A percentile compares a stretch with the other conserved stretches of the same genome.
Evolutionary conservation across 2,329 filamentous ascomycete genomes (phyloP).

Genomic region (Pseudocercospora crystallina): DNA sequence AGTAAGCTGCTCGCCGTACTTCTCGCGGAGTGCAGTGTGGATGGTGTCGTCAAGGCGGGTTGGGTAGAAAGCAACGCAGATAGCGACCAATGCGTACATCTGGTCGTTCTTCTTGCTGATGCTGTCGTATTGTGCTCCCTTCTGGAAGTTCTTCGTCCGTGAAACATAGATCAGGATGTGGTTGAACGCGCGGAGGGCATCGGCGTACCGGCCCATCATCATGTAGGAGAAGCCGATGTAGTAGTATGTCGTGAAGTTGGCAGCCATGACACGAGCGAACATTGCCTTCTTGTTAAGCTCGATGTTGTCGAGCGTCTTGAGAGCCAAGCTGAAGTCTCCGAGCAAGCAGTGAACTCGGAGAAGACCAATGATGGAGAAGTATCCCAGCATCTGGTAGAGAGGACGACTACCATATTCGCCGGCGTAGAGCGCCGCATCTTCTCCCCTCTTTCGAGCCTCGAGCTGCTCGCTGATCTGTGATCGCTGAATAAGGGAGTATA

Average conservation of each 20-base stretch:
- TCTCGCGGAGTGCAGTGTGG: conserved; percentile 95
- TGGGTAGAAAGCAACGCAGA: conserved; percentile 97
- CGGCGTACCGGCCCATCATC: conserved; percentile 99
- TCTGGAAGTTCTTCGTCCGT: conserved; percentile 99
- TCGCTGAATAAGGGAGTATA: conserved; percentile 97
- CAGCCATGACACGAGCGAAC: conserved; percentile 99
- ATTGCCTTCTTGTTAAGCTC: conserved; percentile 99
- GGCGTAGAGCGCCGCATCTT: conserved; percentile 82
- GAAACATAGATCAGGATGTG: conserved; percentile 99
- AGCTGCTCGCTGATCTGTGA: conserved; percentile 98
- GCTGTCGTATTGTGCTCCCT: conserved; percentile 96
- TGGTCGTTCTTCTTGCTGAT: conserved; percentile 99
- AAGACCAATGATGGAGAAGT: conserved; percentile 98
- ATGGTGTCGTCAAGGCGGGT: conserved; percentile 98
- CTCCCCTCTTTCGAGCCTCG: conserved; percentile 87
- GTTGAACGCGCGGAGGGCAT: conserved; percentile 99
- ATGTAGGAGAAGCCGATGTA: conserved; percentile 99
- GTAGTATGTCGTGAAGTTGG: conserved; percentile 99
- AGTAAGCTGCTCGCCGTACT: conserved; percentile 97
- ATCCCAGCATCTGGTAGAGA: conserved; percentile 96
- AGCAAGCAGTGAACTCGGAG: conserved; percentile 94
- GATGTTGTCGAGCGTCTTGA: conserved; percentile 99
- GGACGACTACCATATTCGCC: conserved; percentile 94
- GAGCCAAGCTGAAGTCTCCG: conserved; percentile 94
- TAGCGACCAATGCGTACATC: conserved; percentile 98